Evolutionary conservation across 257 asterid species (phyloP).

Genomic region (Plectranthus barbatus): DNA sequence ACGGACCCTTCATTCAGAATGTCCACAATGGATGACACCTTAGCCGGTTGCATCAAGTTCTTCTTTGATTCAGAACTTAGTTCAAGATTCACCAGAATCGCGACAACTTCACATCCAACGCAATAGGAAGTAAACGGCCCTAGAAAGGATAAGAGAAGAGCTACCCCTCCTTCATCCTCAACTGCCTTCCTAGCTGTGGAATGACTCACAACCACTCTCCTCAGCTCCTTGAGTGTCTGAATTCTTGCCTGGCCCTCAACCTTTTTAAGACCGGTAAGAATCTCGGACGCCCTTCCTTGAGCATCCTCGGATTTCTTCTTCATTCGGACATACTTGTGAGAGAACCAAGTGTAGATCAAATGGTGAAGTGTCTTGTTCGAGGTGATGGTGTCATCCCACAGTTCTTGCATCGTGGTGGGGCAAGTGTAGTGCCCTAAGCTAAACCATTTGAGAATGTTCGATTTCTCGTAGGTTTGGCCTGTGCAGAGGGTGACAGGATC

Average conservation of each 20-base stretch:
- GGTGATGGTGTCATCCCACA: conserved; percentile 59
- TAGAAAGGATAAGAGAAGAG: conserved; percentile 43
- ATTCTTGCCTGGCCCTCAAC: conserved; percentile 60
- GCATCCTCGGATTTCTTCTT: conserved; percentile 65
- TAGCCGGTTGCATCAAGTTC: conserved; percentile 63
- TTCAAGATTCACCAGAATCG: conserved; percentile 41
- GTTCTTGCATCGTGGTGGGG: conserved; percentile 82
- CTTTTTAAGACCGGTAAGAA: conserved; percentile 40
- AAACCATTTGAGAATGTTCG: conserved; percentile 78
- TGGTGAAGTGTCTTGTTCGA: conserved; percentile 61
- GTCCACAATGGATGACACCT: conserved; percentile 49
- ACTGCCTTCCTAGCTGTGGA: conserved; percentile 45
- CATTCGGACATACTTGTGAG: conserved; percentile 58
- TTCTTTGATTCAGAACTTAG: conserved; percentile 37
- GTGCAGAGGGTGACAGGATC: conserved; percentile 90
- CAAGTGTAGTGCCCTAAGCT: conserved; percentile 71
- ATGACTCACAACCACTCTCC: conserved; percentile 37
- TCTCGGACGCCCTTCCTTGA: conserved; percentile 49
- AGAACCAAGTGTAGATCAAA: conserved; percentile 50
- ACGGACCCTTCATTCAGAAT: conserved; percentile 58
- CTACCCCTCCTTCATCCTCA: conserved; percentile 48
- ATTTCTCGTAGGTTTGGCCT: conserved; percentile 71
- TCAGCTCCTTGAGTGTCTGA: conserved; percentile 51
- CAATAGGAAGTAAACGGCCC: conserved; percentile 70
- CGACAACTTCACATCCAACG: conserved; percentile 53